Conservation (phyloP, 192 early-diverging fungal genomes). For the Paraglomus occultum region DNA sequence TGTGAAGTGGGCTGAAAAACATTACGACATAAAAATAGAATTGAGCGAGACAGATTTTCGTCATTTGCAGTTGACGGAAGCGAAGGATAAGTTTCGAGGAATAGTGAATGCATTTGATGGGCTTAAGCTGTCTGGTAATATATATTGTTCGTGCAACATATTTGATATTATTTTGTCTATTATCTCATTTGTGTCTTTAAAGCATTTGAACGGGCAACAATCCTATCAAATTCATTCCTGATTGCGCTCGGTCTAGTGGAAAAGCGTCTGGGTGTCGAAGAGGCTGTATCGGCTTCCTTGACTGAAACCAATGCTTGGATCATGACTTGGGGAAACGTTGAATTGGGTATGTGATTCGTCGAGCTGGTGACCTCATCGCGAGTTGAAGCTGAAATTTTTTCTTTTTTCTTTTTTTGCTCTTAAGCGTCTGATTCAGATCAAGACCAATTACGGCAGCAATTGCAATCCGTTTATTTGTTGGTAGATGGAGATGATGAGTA, state of each 20-base stretch:
- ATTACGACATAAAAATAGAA: slow-evolving; percentile 71
- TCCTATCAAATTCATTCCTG: slow-evolving; percentile 88
- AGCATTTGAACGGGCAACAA: slow-evolving; percentile 84
- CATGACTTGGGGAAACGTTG: slow-evolving; percentile 74
- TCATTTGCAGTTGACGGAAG: slow-evolving; percentile 61
- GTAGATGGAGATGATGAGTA: too few relatives aligned
- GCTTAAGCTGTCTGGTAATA: slow-evolving; percentile 60
- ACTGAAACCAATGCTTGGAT: slow-evolving; percentile 87
- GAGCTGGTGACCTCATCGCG: too few relatives aligned
- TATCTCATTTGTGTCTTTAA: too few relatives aligned
- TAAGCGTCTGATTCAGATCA: too few relatives aligned
- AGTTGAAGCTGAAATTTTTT: too few relatives aligned
- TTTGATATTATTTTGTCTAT: too few relatives aligned
- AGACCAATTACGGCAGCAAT: too few relatives aligned
- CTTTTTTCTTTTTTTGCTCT: too few relatives aligned
- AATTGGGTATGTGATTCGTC: slow-evolving; percentile 35
- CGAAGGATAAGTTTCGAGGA: slow-evolving; percentile 54
- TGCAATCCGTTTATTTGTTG: too few relatives aligned
- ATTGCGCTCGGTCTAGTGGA: slow-evolving; percentile 86
- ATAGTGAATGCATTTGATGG: slow-evolving; percentile 59
- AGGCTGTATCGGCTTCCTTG: slow-evolving; percentile 73
- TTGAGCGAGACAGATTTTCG: slow-evolving; percentile 70
- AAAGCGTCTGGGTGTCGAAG: slow-evolving; percentile 65
- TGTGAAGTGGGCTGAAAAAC: slow-evolving; percentile 66
- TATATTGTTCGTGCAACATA: too few relatives aligned